These are phyloP conservation scores for Saccharum spontaneum DNA, from an alignment of 176 grass and related monocot species.

Conservation along the genomic window DNA sequence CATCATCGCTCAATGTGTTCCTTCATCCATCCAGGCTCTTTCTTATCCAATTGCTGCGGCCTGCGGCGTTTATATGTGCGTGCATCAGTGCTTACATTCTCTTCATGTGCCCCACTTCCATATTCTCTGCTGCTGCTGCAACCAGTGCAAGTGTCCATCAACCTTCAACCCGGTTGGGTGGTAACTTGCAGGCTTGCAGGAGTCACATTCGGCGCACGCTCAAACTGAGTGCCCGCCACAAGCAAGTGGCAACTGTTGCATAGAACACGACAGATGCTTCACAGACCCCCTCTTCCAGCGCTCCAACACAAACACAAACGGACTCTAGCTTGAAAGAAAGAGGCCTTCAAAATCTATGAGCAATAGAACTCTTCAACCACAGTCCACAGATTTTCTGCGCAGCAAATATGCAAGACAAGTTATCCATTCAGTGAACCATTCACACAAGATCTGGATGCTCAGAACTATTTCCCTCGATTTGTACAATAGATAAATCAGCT, in stretches of 20 bases:
- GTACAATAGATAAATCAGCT: neutral
- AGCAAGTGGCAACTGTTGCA: neutral
- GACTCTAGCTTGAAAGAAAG: neutral
- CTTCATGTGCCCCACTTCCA: neutral
- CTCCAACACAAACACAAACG: neutral
- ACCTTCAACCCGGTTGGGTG: neutral
- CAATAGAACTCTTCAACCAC: neutral
- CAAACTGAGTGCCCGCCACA: neutral
- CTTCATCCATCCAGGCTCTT: neutral
- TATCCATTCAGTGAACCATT: neutral
- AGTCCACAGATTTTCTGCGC: no score
- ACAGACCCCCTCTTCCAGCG: neutral
- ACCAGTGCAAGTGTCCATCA: slow-evolving; percentile 8
- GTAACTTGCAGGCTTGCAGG: neutral
- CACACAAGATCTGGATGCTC: neutral
- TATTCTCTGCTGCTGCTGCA: neutral
- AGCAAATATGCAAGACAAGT: neutral
- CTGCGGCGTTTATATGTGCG: neutral
- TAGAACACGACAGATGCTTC: neutral
- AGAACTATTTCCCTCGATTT: neutral
- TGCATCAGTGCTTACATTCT: neutral
- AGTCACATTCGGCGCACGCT: neutral
- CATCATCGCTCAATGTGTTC: neutral
- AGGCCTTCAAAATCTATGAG: neutral
- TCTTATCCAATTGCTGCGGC: neutral